Evolutionary conservation across 2,329 filamentous ascomycete genomes (phyloP).

Genomic region (Penicillium glabrum): DNA sequence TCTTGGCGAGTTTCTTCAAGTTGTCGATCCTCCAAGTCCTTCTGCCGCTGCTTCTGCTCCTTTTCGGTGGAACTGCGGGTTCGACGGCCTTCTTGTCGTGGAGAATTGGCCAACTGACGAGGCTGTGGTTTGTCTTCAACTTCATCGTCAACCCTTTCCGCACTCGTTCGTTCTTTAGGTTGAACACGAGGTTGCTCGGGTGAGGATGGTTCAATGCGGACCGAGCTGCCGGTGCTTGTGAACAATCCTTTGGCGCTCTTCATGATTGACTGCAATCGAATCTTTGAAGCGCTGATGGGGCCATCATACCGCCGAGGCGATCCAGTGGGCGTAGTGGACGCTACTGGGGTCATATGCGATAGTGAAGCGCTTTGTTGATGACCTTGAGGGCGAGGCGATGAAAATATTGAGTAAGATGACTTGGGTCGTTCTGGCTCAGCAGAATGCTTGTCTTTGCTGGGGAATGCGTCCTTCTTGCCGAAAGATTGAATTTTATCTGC

Average conservation of each 20-base stretch:
- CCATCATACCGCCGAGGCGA: conserved; percentile 67
- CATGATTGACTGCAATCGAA: conserved; percentile 85
- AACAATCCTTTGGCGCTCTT: conserved; percentile 85
- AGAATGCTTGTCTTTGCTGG: conserved; percentile 5
- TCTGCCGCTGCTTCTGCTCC: conserved; percentile 43
- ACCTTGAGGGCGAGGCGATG: conserved; percentile 49
- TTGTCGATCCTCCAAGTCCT: conserved; percentile 33
- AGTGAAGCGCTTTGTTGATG: conserved; percentile 63
- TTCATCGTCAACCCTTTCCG: conserved; percentile 17
- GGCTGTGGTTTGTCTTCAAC: conserved; percentile 15
- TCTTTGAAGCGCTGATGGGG: conserved; percentile 87
- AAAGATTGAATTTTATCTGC: conserved; percentile 27
- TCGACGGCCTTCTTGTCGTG: conserved; percentile 44
- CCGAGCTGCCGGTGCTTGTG: conserved; percentile 67
- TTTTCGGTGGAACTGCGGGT: conserved; percentile 62
- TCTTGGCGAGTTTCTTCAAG: conserved; percentile 39
- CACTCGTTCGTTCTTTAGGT: conserved; percentile 26
- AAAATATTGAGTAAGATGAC: conserved; percentile 63
- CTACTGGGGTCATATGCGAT: conserved; percentile 55
- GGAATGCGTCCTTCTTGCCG: conserved; percentile 9
- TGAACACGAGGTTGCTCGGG: conserved; percentile 36
- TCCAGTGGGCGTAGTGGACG: conserved; percentile 57
- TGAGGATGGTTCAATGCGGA: conserved; percentile 56
- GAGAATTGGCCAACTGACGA: conserved; percentile 30
- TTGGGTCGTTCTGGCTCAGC: conserved; percentile 56